These are phyloP conservation scores for Mercurialis annua DNA, from an alignment of 345 rosid genomes.

Conservation along the genomic window DNA sequence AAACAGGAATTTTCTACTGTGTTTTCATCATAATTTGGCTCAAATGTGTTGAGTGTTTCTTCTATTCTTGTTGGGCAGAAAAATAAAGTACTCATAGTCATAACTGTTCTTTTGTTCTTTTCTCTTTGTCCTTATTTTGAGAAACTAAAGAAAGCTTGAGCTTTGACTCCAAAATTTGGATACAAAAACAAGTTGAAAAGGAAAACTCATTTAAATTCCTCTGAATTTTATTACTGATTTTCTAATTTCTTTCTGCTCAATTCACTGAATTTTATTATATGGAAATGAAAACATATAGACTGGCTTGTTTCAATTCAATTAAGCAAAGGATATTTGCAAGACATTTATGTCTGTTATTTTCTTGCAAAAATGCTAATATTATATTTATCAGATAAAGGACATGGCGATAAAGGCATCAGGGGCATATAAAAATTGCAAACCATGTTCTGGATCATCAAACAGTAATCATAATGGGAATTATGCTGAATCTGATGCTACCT, in stretches of 20 bases:
- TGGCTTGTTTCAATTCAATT: neutral
- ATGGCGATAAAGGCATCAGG: constrained; percentile 94
- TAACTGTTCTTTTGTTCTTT: constrained; percentile 11
- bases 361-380: neutral
- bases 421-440: constrained; percentile 83
- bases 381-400: constrained; percentile 68
- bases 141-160: neutral
- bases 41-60: neutral
- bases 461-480: constrained; percentile 42
- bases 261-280: neutral
- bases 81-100: neutral
- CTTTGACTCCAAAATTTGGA: constrained; percentile 1
- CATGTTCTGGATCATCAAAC: constrained; percentile 72
- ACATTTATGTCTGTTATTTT: neutral
- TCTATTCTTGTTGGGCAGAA: neutral
- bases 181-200: neutral
- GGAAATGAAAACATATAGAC: neutral
- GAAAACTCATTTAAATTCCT: neutral
- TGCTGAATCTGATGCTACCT: constrained; percentile 61
- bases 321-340: too few species aligned
- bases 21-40: neutral
- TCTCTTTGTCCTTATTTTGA: constrained; percentile 8
- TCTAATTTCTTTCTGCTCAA: neutral
- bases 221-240: neutral
- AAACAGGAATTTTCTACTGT: neutral